Evolutionary conservation across 176 grass and related monocot species (phyloP).

Genomic region (Juncus effusus): DNA sequence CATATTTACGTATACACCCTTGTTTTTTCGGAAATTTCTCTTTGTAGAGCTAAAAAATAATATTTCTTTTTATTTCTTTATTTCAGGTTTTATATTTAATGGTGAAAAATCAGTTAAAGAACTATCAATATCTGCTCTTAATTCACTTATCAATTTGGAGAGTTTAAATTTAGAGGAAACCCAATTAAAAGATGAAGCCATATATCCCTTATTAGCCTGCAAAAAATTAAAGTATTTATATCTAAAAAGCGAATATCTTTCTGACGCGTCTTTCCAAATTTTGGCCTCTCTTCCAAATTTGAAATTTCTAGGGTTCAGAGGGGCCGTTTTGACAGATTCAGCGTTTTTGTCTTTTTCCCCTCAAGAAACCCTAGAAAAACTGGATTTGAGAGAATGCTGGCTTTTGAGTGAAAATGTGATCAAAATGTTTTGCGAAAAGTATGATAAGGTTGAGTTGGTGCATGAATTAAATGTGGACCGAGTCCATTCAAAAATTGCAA

Average conservation of each 20-base stretch:
- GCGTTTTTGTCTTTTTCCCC: slow-evolving; percentile 61
- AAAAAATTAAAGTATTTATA: slow-evolving; percentile 59
- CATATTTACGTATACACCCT: slow-evolving; percentile 17
- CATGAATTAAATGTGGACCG: slow-evolving; percentile 48
- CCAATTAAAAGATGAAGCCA: slow-evolving; percentile 50
- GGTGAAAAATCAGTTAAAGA: slow-evolving; percentile 28
- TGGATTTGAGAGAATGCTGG: slow-evolving; percentile 86
- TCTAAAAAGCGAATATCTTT: slow-evolving; percentile 77
- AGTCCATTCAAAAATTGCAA: slow-evolving; percentile 21
- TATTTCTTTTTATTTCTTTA: slow-evolving; percentile 14
- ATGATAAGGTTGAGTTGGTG: slow-evolving; percentile 58
- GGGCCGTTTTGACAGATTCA: slow-evolving; percentile 62
- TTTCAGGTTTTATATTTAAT: slow-evolving; percentile 49
- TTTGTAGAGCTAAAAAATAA: slow-evolving; percentile 3
- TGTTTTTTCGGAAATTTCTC: too few relatives aligned
- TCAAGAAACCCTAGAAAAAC: slow-evolving; percentile 36
- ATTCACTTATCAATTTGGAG: slow-evolving; percentile 53
- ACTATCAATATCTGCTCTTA: slow-evolving; percentile 46
- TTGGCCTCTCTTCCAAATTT: slow-evolving; percentile 45
- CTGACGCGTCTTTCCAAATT: slow-evolving; percentile 52
- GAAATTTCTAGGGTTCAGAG: slow-evolving; percentile 63
- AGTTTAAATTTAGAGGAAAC: slow-evolving; percentile 68
- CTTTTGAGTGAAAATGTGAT: slow-evolving; percentile 52
- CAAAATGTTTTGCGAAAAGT: slow-evolving; percentile 43
- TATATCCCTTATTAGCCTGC: slow-evolving; percentile 46